Conservation (phyloP, 768 basidiomycete species). For the Pulveroboletus sp. region DNA sequence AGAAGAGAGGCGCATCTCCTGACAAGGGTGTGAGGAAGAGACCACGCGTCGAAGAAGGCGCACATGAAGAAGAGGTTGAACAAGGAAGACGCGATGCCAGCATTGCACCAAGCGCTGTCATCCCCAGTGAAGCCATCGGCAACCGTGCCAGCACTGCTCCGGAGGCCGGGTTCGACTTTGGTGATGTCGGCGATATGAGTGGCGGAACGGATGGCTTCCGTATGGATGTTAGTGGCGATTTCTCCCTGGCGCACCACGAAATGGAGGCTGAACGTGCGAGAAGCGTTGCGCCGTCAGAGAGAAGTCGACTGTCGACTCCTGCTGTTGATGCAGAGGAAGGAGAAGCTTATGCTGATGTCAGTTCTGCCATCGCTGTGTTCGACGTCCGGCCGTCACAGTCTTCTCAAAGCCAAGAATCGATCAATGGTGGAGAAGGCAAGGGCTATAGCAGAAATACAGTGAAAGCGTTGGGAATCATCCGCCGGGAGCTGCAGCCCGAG, state of each 20-base stretch:
- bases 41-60: conserved; percentile 49
- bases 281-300: conserved; percentile 51
- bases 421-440: conserved; percentile 50
- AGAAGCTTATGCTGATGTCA: conserved; percentile 60
- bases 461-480: conserved; percentile 73
- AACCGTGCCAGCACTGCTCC: conserved; percentile 50
- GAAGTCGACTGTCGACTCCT: conserved; percentile 65
- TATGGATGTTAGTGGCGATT: conserved; percentile 56
- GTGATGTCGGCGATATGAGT: conserved; percentile 54
- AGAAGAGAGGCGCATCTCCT: conserved; percentile 58
- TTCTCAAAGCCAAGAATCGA: conserved; percentile 44
- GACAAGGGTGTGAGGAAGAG: conserved; percentile 55
- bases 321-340: conserved; percentile 58
- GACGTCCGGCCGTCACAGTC: conserved; percentile 58
- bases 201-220: conserved; percentile 62
- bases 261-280: conserved; percentile 36
- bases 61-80: conserved; percentile 59
- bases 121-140: conserved; percentile 53
- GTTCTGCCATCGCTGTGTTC: conserved; percentile 79
- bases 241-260: conserved; percentile 30
- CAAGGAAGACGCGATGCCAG: conserved; percentile 65
- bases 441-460: conserved; percentile 88
- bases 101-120: conserved; percentile 53
- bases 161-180: conserved; percentile 58
- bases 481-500: conserved; percentile 60